A percentile compares a stretch with the other conserved stretches of the same genome.
phyloP scores from a whole-genome alignment of 129 eudicot species.

The Centaurea solstitialis region DNA sequence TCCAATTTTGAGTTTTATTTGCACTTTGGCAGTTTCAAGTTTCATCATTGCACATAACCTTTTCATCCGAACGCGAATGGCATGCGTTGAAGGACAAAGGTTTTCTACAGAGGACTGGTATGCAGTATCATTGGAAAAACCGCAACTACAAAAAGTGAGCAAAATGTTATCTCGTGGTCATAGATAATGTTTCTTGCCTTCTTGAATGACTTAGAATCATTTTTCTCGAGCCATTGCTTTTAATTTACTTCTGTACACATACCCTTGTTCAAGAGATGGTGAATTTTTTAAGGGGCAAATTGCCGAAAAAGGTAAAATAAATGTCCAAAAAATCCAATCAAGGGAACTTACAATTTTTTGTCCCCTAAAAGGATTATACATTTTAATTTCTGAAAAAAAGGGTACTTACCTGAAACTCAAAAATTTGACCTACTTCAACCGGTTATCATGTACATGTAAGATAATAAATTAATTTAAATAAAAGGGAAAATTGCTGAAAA shows the following conservation, averaged over 20 bases:
- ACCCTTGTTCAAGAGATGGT: neutral
- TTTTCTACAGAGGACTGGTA: slow-evolving; percentile 89
- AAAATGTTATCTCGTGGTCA: neutral
- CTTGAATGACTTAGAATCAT: neutral
- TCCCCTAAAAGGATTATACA: too few species aligned
- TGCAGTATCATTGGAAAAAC: slow-evolving; percentile 99
- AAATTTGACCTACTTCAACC: too few species aligned
- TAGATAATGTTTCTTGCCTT: neutral
- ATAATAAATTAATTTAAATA: too few species aligned
- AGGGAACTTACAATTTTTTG: too few species aligned
- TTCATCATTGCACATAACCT: slow-evolving; percentile 93
- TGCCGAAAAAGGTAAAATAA: too few species aligned
- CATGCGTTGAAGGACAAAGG: slow-evolving; percentile 70
- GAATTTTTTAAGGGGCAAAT: too few species aligned
- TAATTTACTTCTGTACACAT: neutral
- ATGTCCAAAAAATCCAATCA: too few species aligned
- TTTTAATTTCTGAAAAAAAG: too few species aligned
- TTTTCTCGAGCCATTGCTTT: neutral
- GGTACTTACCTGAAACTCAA: too few species aligned
- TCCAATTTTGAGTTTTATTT: slow-evolving; percentile 13
- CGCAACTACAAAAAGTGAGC: slow-evolving; percentile 76
- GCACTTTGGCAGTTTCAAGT: slow-evolving; percentile 68
- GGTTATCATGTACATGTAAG: too few species aligned
- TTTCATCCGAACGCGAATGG: slow-evolving; percentile 76
- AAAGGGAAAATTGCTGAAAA: too few species aligned